Conservation (phyloP, 768 basidiomycete genomes). For the Rubroboletus satanas region DNA sequence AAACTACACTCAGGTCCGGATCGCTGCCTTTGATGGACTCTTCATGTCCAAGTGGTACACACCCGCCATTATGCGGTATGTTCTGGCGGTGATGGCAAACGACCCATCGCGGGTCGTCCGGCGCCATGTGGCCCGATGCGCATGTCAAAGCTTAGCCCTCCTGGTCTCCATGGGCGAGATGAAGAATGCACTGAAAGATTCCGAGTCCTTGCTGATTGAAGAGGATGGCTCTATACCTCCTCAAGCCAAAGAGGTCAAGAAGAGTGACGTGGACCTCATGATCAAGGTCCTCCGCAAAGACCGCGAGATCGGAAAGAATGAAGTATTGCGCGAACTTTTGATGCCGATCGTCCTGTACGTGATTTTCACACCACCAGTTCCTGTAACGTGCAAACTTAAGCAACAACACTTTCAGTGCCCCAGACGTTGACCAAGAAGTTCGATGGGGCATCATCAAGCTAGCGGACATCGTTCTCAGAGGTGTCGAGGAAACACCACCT, state of each 20-base stretch:
- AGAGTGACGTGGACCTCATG: constrained; percentile 78
- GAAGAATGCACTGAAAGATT: constrained; percentile 68
- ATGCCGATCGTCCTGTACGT: constrained; percentile 80
- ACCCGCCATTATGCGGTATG: constrained; percentile 79
- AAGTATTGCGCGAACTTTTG: constrained; percentile 71
- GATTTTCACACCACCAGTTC: constrained; percentile 4
- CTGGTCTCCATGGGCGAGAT: constrained; percentile 89
- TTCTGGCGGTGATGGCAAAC: constrained; percentile 80
- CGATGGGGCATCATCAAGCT: constrained; percentile 90
- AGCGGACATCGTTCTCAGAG: constrained; percentile 82
- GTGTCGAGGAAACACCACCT: constrained; percentile 78
- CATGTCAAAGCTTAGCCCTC: constrained; percentile 83
- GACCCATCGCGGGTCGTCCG: constrained; percentile 82
- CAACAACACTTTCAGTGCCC: constrained; percentile 44
- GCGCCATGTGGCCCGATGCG: constrained; percentile 81
- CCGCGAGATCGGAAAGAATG: constrained; percentile 77
- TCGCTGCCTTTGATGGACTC: constrained; percentile 91
- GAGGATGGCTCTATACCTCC: constrained; percentile 76
- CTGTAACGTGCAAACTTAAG: neutral
- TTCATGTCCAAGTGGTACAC: constrained; percentile 87
- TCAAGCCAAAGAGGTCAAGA: constrained; percentile 70
- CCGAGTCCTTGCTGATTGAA: constrained; percentile 77
- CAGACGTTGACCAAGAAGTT: constrained; percentile 81
- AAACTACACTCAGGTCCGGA: constrained; percentile 86
- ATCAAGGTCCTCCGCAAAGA: constrained; percentile 88